phyloP scores from a whole-genome alignment of 371 early-diverging fungal species.

The Batkoa obscura region DNA sequence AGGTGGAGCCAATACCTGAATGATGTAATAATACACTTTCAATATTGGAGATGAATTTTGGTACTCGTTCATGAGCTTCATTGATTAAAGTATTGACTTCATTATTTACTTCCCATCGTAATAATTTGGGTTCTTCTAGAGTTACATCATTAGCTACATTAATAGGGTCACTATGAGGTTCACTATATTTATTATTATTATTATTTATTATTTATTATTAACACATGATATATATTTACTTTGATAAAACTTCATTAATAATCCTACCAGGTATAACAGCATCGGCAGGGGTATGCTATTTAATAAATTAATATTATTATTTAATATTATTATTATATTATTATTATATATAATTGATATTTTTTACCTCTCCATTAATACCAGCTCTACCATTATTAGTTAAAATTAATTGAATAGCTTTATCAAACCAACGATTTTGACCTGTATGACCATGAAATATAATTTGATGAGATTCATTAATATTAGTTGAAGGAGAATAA shows the following conservation, averaged over 20 bases:
- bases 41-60: conserved; percentile 39
- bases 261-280: conserved; percentile 62
- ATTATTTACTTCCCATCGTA: conserved; percentile 38
- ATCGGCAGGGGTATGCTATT: conserved; percentile 82
- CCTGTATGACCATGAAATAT: conserved; percentile 58
- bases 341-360: too few species aligned
- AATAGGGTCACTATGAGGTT: conserved; percentile 28
- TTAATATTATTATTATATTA: too few species aligned
- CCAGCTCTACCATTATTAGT: conserved; percentile 73
- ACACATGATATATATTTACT: background rate
- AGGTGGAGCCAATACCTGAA: conserved; percentile 51
- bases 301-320: too few species aligned
- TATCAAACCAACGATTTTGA: conserved; percentile 91
- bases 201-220: too few species aligned
- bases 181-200: conserved; percentile 13
- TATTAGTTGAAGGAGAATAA: conserved; percentile 32
- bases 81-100: conserved; percentile 24
- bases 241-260: conserved; percentile 7
- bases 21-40: conserved; percentile 50
- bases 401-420: conserved; percentile 70
- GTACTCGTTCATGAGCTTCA: conserved; percentile 36
- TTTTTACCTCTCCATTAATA: conserved; percentile 67
- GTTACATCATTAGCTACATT: conserved; percentile 11
- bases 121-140: conserved; percentile 26
- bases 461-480: conserved; percentile 50